Base-by-base conservation (phyloP, 1,284 basidiomycete species). In the Moesziomyces parantarcticus region DNA sequence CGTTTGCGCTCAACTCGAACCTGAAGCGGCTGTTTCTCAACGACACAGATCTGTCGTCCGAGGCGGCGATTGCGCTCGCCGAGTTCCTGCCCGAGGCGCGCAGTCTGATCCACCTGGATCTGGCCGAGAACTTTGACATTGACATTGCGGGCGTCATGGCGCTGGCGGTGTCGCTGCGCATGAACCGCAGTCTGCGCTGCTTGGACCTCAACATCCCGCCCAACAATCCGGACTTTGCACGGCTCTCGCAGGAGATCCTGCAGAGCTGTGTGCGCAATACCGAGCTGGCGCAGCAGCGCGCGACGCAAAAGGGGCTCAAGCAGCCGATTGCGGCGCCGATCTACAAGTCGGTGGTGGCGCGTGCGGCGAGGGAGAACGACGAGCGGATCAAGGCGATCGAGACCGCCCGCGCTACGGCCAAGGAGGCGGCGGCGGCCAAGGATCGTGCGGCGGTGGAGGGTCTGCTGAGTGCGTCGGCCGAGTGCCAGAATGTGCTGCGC, bases 81-180 rank as follows among this genome's bases (percentile, higher is more conserved):
- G 95, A 98, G 85, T 98, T 97, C 86, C 87, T 98, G 3, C 94
- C 94, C 0, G 94, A 98, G 82, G 91, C 92, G 0, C 88, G 88
- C 25, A 91, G 91, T 0, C 87, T 98, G 5, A 87, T 98, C 0
- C 94, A 98, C 83, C 89, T 98, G 48, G 86, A 86, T 58, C 64
- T 86, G 21, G 83, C 85, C 5, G 74, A 78, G 26, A 83, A 83
- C 56, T 62, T 77, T 41, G 86, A 87, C 6, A 87, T 98, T 42
- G 93, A 94, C 75, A 88, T 95, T 34, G 94, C 94, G 0, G 94
- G 93, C 18, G 92, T 97, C 7, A 91, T 97, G 88, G 96, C 95
- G 0, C 88, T 99, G 14, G 91, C 89, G 44, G 91, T 91, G 0
- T 92, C 93, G 0, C 85, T 98, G 56, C 92, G 92, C 81, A 84